Evolutionary conservation across 2,329 filamentous ascomycete species (phyloP), one percentile per base, ranked within the genome.

Genomic region (Dactylellina parvicollis): DNA sequence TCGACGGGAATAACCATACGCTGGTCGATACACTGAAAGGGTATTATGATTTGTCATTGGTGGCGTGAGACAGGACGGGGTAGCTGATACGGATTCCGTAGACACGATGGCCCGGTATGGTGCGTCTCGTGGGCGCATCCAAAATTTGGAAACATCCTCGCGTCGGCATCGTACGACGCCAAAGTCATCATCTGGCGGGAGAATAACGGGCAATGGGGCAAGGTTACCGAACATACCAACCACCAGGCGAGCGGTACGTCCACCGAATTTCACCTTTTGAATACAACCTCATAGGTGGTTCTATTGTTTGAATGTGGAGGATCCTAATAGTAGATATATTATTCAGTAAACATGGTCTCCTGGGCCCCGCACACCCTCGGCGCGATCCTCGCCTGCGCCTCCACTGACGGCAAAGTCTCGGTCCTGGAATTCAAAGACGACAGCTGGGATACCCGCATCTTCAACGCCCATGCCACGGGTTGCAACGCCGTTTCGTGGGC

Each of bases 161-260:
- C 95, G 64, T 96, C 92, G 75, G 92, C 92, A 56, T 92, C 91
- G 76, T 99, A 97, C 84, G 95, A 99, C 82, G 95, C 94, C 82
- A 96, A 96, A 82, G 94, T 99, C 76, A 89, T 98, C 81, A 96
- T 99, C 85, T 99, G 94, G 92, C 92, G 93, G 81, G 95, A 99
- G 83, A 90, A 93, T 81, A 76, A 77, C 70, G 75, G 75, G 4
- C 64, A 74, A 22, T 78, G 76, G 76, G 59, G 55, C n/a, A 78
- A 77, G 52, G 52, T 78, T 20, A 75, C 75, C 24, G 77, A 78
- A 44, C 76, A 77, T 46, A 75, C 76, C 2, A 77, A 78, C 50
- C 77, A 78, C 62, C 75, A 76, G 44, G 77, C 77, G 26, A 78
- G 76, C 57, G 77, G 77, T 77, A 74, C 36, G 38, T 40, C 34